These are phyloP conservation scores for Neopestalotiopsis rosae DNA, from an alignment of 2,329 filamentous ascomycete genomes.

Conservation along the genomic window DNA sequence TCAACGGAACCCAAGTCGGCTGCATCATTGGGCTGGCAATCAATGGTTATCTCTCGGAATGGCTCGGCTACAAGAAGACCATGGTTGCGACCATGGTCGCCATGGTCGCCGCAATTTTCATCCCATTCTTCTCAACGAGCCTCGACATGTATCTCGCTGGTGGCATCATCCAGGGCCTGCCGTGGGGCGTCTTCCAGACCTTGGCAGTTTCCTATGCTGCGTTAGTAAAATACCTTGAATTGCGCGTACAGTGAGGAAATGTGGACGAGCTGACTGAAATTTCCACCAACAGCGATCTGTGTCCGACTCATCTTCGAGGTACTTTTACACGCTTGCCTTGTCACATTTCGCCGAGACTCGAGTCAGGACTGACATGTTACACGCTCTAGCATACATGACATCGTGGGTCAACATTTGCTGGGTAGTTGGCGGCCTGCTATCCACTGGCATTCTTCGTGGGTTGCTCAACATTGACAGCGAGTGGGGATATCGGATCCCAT, in stretches of 20 bases:
- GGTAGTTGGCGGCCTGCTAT: conserved; percentile 18
- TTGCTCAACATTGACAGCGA: conserved; percentile 18
- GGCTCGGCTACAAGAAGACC: conserved; percentile 22
- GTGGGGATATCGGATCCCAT: conserved; percentile 20
- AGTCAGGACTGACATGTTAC: neutral
- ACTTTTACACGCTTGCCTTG: neutral
- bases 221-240: neutral
- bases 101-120: conserved; percentile 21
- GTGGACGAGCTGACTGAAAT: neutral
- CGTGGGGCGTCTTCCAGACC: conserved; percentile 23
- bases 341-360: neutral
- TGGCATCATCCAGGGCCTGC: conserved; percentile 20
- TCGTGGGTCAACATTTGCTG: conserved; percentile 21
- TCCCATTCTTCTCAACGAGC: conserved; percentile 21
- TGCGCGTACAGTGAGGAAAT: neutral
- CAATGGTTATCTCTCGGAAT: conserved; percentile 21
- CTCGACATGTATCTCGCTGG: conserved; percentile 21
- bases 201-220: conserved; percentile 20
- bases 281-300: conserved; percentile 10
- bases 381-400: conserved; percentile 18
- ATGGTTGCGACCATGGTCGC: conserved; percentile 17
- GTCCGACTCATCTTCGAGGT: conserved; percentile 20
- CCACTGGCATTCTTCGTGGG: conserved; percentile 17
- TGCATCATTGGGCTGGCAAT: conserved; percentile 20
- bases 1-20: conserved; percentile 21